Evolutionary conservation across 257 asterid genomes (phyloP).

Genomic region (Avicennia marina): DNA sequence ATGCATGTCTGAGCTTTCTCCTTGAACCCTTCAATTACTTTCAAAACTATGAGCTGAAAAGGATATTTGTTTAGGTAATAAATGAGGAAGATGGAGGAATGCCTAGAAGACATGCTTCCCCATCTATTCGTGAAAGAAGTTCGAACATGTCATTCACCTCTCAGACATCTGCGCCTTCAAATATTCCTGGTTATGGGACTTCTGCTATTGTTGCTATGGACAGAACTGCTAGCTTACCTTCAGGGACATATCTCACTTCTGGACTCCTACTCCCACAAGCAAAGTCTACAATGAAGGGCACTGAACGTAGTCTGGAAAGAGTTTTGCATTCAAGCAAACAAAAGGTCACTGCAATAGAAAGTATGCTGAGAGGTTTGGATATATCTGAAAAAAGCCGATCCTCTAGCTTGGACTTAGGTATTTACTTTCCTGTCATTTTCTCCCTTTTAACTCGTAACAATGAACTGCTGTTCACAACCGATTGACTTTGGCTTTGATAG

Average conservation of each 20-base stretch:
- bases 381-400: constrained; percentile 75
- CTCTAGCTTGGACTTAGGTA: constrained; percentile 99
- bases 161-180: constrained; percentile 44
- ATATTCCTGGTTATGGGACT: constrained; percentile 89
- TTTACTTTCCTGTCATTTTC: constrained; percentile 14
- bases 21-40: background rate
- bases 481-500: too few species aligned
- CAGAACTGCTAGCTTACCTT: constrained; percentile 66
- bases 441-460: too few species aligned
- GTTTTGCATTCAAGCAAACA: constrained; percentile 95
- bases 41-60: constrained; percentile 22
- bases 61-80: constrained; percentile 50
- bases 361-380: constrained; percentile 91
- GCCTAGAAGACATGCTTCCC: constrained; percentile 93
- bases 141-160: constrained; percentile 35
- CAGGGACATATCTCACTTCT: constrained; percentile 62
- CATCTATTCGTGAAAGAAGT: constrained; percentile 88
- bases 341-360: constrained; percentile 95
- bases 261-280: constrained; percentile 76
- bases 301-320: constrained; percentile 94
- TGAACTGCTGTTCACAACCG: too few species aligned
- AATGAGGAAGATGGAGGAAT: constrained; percentile 97
- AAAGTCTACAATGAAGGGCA: constrained; percentile 55
- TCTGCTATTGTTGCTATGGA: constrained; percentile 98
- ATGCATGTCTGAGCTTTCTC: constrained; percentile 8